Evolutionary conservation across 331 rosid genomes (phyloP), one percentile per base, ranked within the genome.

Genomic region (Cydonia oblonga): DNA sequence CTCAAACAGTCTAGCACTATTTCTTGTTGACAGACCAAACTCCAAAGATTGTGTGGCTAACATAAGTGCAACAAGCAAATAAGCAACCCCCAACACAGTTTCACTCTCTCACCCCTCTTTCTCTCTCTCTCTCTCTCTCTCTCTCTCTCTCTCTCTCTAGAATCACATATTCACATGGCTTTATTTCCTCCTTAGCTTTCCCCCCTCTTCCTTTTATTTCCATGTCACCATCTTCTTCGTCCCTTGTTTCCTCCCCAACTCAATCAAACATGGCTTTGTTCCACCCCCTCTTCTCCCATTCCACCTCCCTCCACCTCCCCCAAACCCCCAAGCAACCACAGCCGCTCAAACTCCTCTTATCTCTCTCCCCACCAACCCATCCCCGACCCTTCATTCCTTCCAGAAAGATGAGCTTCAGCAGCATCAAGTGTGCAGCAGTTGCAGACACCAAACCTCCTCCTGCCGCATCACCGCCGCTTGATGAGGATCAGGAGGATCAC

Each of bases 231-330:
- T 70, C 64, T 70, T 40, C 74, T 16, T 56, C 54, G 35, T 30
- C n/a, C 54, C 15, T 15, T n/a, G 15, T 15, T 35, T 22, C 53
- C 44, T 71, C 42, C 40, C 52, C 52, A 33, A 32, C 4, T 19
- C 12, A 5, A 7, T 28, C 46, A 5, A 19, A 11, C 69, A 90
- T 88, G 96, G 90, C 92, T 26, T 38, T 81, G 66, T 59, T 79
- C 30, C 82, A 68, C 35, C 83, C 90, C 22, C 66, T 77, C 65
- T 68, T 83, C 40, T 58, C 60, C 2, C 76, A 75, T 2, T 58
- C 80, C 38, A 15, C 70, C 67, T 81, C 75, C 54, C 82, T 75
- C 60, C 67, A 29, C 4, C 44, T 65, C 76, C 74, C 66, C 68
- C 78, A 16, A 14, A 68, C 72, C 5, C 76, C 72, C 67, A 85